Evolutionary conservation across 2,329 filamentous ascomycete genomes (phyloP).

Genomic region (Ophiostoma montium): DNA sequence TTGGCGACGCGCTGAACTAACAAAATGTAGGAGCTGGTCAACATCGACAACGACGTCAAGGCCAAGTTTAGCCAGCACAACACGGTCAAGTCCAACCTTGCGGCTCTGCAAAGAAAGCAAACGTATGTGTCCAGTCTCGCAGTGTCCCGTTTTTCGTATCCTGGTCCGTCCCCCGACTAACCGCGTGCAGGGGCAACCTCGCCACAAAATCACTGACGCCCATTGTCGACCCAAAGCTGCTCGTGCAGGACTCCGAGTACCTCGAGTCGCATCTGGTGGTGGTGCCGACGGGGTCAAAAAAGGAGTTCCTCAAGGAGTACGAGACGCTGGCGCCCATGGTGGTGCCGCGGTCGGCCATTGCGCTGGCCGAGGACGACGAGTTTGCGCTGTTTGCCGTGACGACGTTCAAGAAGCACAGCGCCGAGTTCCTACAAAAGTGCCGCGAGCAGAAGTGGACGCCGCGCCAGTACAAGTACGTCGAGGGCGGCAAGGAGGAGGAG

Average conservation of each 20-base stretch:
- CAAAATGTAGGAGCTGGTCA: slow-evolving; percentile 57
- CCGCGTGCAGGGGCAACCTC: slow-evolving; percentile 59
- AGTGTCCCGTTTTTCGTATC: neutral
- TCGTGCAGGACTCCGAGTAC: slow-evolving; percentile 87
- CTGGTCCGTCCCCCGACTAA: neutral
- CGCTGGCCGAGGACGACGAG: slow-evolving; percentile 77
- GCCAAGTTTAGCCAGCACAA: slow-evolving; percentile 92
- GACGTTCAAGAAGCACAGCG: slow-evolving; percentile 80
- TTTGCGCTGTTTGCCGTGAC: slow-evolving; percentile 81
- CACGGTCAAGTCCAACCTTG: slow-evolving; percentile 71
- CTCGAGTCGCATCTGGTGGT: slow-evolving; percentile 90
- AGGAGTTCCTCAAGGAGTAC: slow-evolving; percentile 81
- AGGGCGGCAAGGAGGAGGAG: slow-evolving; percentile 82
- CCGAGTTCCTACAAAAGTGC: slow-evolving; percentile 83
- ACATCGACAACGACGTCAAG: slow-evolving; percentile 93
- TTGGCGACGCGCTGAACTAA: neutral
- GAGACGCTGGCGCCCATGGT: slow-evolving; percentile 85
- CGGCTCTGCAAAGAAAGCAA: slow-evolving; percentile 71
- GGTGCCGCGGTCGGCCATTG: slow-evolving; percentile 70
- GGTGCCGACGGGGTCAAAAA: slow-evolving; percentile 64
- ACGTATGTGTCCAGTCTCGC: slow-evolving; percentile 41
- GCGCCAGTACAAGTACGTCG: slow-evolving; percentile 82
- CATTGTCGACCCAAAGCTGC: slow-evolving; percentile 64
- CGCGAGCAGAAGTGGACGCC: slow-evolving; percentile 91
- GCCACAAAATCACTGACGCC: slow-evolving; percentile 87